A percentile compares a stretch with the other conserved stretches of the same genome.
phyloP scores from a whole-genome alignment of 331 rosid species.

The Cydonia oblonga region DNA sequence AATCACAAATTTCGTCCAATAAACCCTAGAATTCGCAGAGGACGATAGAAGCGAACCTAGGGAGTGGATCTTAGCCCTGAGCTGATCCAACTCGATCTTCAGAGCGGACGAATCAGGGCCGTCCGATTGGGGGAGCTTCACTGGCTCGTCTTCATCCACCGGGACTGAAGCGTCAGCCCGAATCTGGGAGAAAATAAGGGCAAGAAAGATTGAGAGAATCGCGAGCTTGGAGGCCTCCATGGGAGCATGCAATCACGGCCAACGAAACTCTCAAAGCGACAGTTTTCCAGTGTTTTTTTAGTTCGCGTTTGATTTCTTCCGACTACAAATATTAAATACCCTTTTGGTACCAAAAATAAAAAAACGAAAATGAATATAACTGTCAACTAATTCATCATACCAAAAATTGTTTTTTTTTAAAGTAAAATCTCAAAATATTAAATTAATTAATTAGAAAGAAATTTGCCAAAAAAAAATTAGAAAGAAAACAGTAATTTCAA shows the following conservation, averaged over 20 bases:
- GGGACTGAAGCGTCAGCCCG: constrained; percentile 42
- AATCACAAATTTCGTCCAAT: not conserved
- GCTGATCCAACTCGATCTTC: constrained; percentile 67
- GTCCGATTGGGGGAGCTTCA: constrained; percentile 15
- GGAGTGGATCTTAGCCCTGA: constrained; percentile 63
- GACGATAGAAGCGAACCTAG: constrained; percentile 44
- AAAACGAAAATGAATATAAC: too few species aligned
- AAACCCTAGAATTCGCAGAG: not conserved
- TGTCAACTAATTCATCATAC: too few species aligned
- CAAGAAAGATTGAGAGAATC: constrained; percentile 31
- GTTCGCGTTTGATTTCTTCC: not conserved
- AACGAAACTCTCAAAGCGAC: constrained; percentile 28
- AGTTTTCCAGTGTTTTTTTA: not conserved
- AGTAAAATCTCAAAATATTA: too few species aligned
- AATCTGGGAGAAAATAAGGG: constrained; percentile 32
- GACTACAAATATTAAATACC: not conserved
- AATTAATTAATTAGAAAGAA: too few species aligned
- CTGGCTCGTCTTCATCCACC: constrained; percentile 12
- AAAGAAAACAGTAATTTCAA: too few species aligned
- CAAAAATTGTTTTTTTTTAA: too few species aligned
- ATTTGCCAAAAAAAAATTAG: too few species aligned
- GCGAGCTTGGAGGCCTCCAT: constrained; percentile 73
- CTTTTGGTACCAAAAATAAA: too few species aligned
- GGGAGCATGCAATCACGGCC: constrained; percentile 34
- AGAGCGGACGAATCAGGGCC: constrained; percentile 33